Conservation (phyloP, 2,329 filamentous ascomycete genomes). For the Huntiella savannae region DNA sequence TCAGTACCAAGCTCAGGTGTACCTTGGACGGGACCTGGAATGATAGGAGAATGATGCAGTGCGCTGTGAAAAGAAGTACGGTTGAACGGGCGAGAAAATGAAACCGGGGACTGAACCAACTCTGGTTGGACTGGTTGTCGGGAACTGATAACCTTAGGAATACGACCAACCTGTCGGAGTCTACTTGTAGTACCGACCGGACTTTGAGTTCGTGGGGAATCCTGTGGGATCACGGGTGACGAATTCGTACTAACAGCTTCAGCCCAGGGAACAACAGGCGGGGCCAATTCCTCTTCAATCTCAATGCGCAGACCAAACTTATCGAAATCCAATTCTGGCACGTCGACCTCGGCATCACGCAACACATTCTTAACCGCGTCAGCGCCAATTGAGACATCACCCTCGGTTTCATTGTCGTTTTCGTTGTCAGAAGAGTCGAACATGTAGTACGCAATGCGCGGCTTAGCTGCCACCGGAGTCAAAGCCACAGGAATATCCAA, state of each 20-base stretch:
- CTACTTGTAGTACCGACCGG: constrained; percentile 27
- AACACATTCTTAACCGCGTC: neutral
- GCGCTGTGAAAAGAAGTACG: constrained; percentile 27
- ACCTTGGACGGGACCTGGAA: constrained; percentile 2
- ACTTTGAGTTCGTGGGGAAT: neutral
- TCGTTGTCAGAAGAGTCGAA: neutral
- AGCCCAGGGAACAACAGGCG: neutral
- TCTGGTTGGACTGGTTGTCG: constrained; percentile 17
- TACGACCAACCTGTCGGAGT: constrained; percentile 65
- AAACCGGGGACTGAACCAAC: constrained; percentile 37
- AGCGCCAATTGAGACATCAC: neutral
- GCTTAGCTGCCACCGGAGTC: neutral
- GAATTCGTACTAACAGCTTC: neutral
- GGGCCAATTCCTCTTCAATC: neutral
- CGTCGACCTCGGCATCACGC: neutral
- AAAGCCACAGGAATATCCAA: constrained; percentile 16
- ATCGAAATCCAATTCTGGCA: neutral
- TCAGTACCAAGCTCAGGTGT: constrained; percentile 22
- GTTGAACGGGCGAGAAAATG: constrained; percentile 71
- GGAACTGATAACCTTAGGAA: constrained; percentile 62
- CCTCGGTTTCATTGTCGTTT: neutral
- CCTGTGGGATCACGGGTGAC: constrained; percentile 2
- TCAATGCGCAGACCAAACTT: neutral
- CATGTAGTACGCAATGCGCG: neutral
- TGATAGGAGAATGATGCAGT: constrained; percentile 7